phyloP scores from a whole-genome alignment of 1,139 yeast genomes.

The Yamadazyma dendronema region DNA sequence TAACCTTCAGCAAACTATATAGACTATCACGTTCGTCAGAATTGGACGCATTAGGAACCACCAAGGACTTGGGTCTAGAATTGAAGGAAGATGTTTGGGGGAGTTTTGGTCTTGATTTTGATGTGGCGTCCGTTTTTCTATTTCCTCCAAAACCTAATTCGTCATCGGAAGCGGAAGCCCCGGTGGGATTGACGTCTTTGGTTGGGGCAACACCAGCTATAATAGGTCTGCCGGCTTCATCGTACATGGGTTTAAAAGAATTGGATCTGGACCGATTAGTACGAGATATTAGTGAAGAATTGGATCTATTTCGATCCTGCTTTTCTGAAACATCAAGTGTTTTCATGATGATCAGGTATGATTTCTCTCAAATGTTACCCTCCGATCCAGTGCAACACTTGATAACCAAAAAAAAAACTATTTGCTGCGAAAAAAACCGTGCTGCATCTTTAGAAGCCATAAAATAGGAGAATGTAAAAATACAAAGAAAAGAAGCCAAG shows the following conservation, averaged over 20 bases:
- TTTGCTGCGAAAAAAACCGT: neutral
- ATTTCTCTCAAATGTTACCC: too few species aligned
- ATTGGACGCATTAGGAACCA: neutral
- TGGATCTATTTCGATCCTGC: slow-evolving; percentile 7
- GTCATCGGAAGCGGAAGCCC: too few species aligned
- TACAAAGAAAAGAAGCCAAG: too few species aligned
- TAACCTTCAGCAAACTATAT: neutral
- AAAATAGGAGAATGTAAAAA: neutral
- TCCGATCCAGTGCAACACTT: too few species aligned
- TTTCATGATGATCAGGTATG: slow-evolving; percentile 7
- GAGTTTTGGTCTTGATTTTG: neutral
- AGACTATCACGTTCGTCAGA: neutral
- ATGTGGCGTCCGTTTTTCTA: neutral
- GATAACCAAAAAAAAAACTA: too few species aligned
- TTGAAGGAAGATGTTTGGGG: neutral
- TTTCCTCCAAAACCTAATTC: too few species aligned
- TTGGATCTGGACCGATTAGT: slow-evolving; percentile 10
- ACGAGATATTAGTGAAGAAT: slow-evolving; percentile 8
- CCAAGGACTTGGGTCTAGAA: neutral
- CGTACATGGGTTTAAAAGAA: slow-evolving; percentile 8
- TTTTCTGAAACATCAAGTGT: slow-evolving; percentile 1
- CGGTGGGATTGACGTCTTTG: neutral
- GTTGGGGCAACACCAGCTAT: slow-evolving; percentile 1
- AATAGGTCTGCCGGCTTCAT: slow-evolving; percentile 8
- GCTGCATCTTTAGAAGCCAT: too few species aligned